Conservation (phyloP, 305 asterid species). For the Fraxinus sp. region DNA sequence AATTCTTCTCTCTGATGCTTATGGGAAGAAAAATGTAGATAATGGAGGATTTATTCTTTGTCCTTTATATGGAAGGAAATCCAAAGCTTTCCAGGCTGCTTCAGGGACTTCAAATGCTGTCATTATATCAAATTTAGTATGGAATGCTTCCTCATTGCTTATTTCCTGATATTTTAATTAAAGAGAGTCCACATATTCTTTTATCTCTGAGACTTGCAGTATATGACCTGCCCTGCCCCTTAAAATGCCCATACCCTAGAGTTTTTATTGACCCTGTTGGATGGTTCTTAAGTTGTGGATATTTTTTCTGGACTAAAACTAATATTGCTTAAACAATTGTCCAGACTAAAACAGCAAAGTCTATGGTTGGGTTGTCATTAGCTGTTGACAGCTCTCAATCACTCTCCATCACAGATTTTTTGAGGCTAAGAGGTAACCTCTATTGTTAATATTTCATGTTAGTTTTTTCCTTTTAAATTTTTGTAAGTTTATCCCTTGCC, state of each 20-base stretch:
- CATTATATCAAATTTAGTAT: conserved; percentile 70
- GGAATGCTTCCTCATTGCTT: conserved; percentile 24
- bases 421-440: conserved; percentile 80
- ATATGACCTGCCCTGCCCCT: conserved; percentile 12
- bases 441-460: conserved; percentile 14
- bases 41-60: conserved; percentile 86
- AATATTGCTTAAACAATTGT: conserved; percentile 28
- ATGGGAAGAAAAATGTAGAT: conserved; percentile 76
- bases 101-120: conserved; percentile 80
- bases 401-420: conserved; percentile 64
- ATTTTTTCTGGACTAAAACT: conserved; percentile 26
- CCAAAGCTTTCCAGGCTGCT: conserved; percentile 97
- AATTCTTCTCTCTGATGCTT: conserved; percentile 70
- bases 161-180: conserved; percentile 12
- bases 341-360: conserved; percentile 88
- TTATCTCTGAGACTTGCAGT: conserved; percentile 6
- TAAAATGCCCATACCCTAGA: neutral
- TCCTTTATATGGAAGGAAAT: conserved; percentile 92
- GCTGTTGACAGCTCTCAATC: conserved; percentile 76
- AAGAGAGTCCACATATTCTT: neutral
- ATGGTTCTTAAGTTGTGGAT: conserved; percentile 17
- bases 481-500: conserved; percentile 10
- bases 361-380: conserved; percentile 84
- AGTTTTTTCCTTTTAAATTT: conserved; percentile 4
- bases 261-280: conserved; percentile 15